These are phyloP conservation scores for Sordaria brevicollis DNA, from an alignment of 495 filamentous ascomycete genomes.

Conservation along the genomic window DNA sequence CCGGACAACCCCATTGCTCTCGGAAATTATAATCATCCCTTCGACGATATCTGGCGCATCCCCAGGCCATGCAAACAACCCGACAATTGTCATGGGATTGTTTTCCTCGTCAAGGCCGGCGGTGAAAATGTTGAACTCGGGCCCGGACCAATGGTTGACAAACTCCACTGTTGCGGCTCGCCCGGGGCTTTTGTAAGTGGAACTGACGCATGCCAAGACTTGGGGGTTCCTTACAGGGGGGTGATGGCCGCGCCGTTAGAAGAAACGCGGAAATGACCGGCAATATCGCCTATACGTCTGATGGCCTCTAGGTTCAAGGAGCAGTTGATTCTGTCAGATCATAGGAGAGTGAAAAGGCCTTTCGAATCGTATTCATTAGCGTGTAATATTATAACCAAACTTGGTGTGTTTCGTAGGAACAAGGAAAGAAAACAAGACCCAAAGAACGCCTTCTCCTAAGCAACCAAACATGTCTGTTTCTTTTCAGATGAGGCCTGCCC, in stretches of 20 bases:
- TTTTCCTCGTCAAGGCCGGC: neutral
- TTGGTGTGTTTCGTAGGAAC: neutral
- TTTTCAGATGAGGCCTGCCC: slow-evolving; percentile 45
- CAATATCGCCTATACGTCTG: neutral
- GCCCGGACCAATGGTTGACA: neutral
- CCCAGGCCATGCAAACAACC: neutral
- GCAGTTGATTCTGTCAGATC: neutral
- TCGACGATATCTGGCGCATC: neutral
- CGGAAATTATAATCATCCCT: too few species aligned
- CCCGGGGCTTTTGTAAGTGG: neutral
- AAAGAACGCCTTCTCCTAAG: slow-evolving; percentile 1
- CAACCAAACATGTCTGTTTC: neutral
- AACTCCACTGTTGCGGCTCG: neutral
- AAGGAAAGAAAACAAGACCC: neutral
- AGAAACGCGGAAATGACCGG: neutral
- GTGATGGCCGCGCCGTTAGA: neutral
- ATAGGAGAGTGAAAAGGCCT: neutral
- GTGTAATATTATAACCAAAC: neutral
- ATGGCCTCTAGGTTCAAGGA: neutral
- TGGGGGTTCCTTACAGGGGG: neutral
- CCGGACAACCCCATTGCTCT: too few species aligned
- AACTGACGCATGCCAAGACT: neutral
- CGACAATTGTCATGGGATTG: neutral
- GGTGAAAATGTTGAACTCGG: neutral
- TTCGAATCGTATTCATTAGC: neutral